These are phyloP conservation scores for Platanus orientalis DNA, from an alignment of 164 flowering plant genomes.

Conservation along the genomic window DNA sequence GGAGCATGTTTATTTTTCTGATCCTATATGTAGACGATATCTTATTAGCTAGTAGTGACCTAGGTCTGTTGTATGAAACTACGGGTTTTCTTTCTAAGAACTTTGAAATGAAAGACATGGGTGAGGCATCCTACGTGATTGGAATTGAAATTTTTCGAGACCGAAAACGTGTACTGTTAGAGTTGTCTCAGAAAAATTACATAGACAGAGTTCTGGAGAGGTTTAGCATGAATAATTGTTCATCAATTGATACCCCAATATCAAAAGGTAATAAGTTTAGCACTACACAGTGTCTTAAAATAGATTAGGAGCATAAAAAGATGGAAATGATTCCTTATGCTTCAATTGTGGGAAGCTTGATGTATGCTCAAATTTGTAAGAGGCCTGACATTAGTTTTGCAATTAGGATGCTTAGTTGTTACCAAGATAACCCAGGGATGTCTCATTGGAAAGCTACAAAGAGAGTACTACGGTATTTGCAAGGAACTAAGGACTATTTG, in stretches of 20 bases:
- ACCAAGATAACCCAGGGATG: slow-evolving; percentile 3
- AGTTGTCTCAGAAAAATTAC: neutral
- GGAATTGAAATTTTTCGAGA: neutral
- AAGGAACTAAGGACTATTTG: slow-evolving; percentile 9
- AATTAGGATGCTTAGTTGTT: neutral
- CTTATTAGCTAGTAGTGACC: too few relatives aligned
- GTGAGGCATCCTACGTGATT: too few relatives aligned
- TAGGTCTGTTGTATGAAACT: too few relatives aligned
- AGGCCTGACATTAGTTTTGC: slow-evolving; percentile 4
- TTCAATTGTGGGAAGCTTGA: too few relatives aligned
- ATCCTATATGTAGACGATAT: neutral
- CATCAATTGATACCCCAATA: neutral
- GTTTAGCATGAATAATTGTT: neutral
- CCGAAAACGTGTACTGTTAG: neutral
- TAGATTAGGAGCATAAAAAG: neutral
- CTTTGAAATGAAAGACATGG: too few relatives aligned
- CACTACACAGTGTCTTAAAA: neutral
- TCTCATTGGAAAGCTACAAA: slow-evolving; percentile 7
- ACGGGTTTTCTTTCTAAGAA: neutral
- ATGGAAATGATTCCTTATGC: neutral
- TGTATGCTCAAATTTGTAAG: too few relatives aligned
- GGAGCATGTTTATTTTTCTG: neutral
- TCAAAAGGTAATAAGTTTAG: slow-evolving; percentile 1
- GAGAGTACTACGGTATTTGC: slow-evolving; percentile 2
- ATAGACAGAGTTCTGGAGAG: neutral